Evolutionary conservation across 2,329 filamentous ascomycete genomes (phyloP).

Genomic region (Sporothrix euskadiensis): DNA sequence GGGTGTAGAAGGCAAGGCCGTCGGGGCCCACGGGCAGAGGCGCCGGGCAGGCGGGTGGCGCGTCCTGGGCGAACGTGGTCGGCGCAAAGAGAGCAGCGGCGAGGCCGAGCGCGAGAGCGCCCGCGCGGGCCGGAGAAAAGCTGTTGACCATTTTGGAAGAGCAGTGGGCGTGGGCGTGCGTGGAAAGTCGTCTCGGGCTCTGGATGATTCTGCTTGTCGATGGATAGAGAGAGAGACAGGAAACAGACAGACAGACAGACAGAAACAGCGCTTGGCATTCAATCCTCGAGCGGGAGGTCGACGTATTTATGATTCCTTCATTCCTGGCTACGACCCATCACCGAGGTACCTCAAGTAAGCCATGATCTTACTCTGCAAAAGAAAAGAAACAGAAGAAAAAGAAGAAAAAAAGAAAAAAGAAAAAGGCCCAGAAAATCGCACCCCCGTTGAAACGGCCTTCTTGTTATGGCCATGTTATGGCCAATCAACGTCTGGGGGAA

Average conservation of each 20-base stretch:
- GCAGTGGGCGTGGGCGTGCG: no score
- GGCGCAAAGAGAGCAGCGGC: constrained; percentile 10
- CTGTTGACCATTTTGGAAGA: neutral
- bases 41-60: neutral
- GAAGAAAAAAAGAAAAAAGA: no score
- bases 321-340: neutral
- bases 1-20: constrained; percentile 6
- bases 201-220: neutral
- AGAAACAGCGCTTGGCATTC: neutral
- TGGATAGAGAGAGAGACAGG: neutral
- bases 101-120: neutral
- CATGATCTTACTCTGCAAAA: neutral
- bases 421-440: no score
- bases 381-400: no score
- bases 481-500: neutral
- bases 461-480: neutral
- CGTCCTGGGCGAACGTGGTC: neutral
- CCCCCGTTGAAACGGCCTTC: neutral
- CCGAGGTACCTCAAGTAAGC: neutral
- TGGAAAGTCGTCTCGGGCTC: neutral
- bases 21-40: constrained; percentile 15
- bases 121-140: neutral
- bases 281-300: neutral
- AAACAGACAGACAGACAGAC: neutral
- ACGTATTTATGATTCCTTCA: neutral